Evolutionary conservation across 176 grass and related monocot genomes (phyloP), one percentile per base, ranked within the genome.

Genomic region (Hyparrhenia diplandra): DNA sequence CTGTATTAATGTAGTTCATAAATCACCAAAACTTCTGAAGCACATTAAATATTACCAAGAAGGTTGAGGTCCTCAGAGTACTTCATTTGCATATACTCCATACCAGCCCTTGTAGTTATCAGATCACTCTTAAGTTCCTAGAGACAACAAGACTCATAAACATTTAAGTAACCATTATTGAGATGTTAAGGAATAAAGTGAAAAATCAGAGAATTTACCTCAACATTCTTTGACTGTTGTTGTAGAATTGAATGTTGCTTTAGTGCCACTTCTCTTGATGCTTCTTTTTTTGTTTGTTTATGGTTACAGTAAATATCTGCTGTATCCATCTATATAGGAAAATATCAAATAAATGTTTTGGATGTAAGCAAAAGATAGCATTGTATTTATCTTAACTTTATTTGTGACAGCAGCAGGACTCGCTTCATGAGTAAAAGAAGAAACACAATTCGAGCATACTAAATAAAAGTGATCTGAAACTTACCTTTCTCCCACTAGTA

Each of bases 71-170:
- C 96, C 59, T 95, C 96, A 31, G 79, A 88, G 69, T 90, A 92
- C 65, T 91, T 95, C 86, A 88, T 95, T 86, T 90, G 93, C 85
- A 99, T 87, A 79, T 91, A 95, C 82, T 92, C 90, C 71, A 95
- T 86, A 73, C 96, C 90, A 67, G 85, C 80, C 91, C 91, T 95
- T 79, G 96, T 83, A 77, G 80, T 90, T 88, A 62, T 85, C 82
- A 99, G 82, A 80, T 82, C 75, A 69, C 49, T 72, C 77, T 87
- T 99, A 72, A 99, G 87, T 84, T 95, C 96, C 96, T 99, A 39
- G 21, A 83, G 43, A 76, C 17, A 5, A 67, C 32, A 77, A 35
- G 66, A 86, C 83, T 57, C 30, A 70, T 74, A 25, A 69, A 65
- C 3, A 17, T 43, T 45, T 62, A 55, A 20, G 47, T 74, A 82